phyloP scores from a whole-genome alignment of 2,329 filamentous ascomycete species.

The Alternaria panax region DNA sequence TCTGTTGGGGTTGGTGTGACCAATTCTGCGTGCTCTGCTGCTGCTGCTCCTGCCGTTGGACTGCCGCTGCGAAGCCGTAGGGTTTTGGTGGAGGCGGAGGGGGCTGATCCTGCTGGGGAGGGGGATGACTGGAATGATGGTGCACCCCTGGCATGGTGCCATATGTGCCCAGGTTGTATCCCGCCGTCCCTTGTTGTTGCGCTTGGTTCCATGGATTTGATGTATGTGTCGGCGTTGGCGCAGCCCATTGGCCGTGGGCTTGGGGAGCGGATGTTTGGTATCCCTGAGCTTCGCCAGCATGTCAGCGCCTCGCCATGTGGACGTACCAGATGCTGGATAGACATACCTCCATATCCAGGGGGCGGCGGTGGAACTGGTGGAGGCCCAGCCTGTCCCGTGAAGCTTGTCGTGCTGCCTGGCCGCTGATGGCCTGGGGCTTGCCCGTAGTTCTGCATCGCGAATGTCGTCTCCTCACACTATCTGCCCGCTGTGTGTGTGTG shows the following conservation, averaged over 20 bases:
- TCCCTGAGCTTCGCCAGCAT: slow-evolving; percentile 23
- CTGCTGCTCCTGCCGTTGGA: slow-evolving; percentile 29
- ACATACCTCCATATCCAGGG: slow-evolving; percentile 41
- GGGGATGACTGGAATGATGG: slow-evolving; percentile 29
- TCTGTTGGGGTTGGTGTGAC: slow-evolving; percentile 31
- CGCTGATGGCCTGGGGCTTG: slow-evolving; percentile 38
- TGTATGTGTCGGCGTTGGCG: slow-evolving; percentile 30
- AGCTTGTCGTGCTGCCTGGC: slow-evolving; percentile 43
- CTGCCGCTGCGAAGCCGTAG: slow-evolving; percentile 39
- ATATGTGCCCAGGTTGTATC: slow-evolving; percentile 46
- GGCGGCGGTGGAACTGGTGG: slow-evolving; percentile 30
- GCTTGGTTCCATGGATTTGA: slow-evolving; percentile 35
- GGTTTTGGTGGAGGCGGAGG: slow-evolving; percentile 50
- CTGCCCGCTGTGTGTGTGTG: neutral
- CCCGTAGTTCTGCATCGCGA: slow-evolving; percentile 45
- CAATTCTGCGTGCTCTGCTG: slow-evolving; percentile 25
- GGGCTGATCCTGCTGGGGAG: slow-evolving; percentile 39
- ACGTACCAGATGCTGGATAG: neutral
- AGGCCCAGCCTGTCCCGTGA: slow-evolving; percentile 27
- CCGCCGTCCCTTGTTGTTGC: slow-evolving; percentile 30
- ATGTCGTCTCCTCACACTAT: neutral
- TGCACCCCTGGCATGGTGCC: slow-evolving; percentile 41
- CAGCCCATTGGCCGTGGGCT: slow-evolving; percentile 42
- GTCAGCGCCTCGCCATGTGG: slow-evolving; percentile 7
- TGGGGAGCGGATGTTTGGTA: slow-evolving; percentile 35